These are phyloP conservation scores for Russula compacta DNA, from an alignment of 768 basidiomycete species.

Conservation along the genomic window DNA sequence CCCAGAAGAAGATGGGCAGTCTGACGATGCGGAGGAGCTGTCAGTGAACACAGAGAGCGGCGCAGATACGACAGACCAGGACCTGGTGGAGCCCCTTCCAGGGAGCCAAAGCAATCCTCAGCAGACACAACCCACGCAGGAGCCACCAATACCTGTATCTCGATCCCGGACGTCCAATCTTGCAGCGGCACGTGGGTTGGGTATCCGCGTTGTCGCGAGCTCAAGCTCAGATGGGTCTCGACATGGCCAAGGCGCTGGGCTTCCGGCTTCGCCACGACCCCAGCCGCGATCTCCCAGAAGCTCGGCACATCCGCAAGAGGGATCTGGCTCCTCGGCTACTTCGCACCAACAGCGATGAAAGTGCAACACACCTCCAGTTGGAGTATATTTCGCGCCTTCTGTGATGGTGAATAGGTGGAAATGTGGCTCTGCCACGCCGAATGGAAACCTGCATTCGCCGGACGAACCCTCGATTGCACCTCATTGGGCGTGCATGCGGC, in stretches of 20 bases:
- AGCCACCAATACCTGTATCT: not conserved
- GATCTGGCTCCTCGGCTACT: not conserved
- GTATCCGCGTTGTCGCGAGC: constrained; percentile 11
- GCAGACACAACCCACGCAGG: constrained; percentile 34
- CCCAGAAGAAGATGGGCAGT: constrained; percentile 48
- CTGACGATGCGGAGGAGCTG: constrained; percentile 60
- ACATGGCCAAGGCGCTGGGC: constrained; percentile 20
- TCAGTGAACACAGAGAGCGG: constrained; percentile 68
- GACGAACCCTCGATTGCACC: not conserved
- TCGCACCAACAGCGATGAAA: constrained; percentile 4
- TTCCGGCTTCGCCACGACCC: constrained; percentile 25
- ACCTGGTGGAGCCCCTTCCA: constrained; percentile 25
- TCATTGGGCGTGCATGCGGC: constrained; percentile 4
- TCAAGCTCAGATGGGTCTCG: constrained; percentile 20
- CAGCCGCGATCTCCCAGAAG: constrained; percentile 16
- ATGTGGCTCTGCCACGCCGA: not conserved
- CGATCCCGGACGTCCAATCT: constrained; percentile 15
- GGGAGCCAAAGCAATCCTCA: constrained; percentile 20
- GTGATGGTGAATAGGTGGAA: constrained; percentile 1
- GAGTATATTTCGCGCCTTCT: not conserved
- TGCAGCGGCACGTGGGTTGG: constrained; percentile 18
- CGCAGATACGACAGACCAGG: constrained; percentile 57
- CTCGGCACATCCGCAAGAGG: constrained; percentile 1
- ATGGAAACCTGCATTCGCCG: not conserved
- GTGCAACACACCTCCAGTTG: not conserved